Evolutionary conservation across 1,139 yeast genomes (phyloP), one percentile per base, ranked within the genome.

Genomic region (Geotrichum bryndzae): DNA sequence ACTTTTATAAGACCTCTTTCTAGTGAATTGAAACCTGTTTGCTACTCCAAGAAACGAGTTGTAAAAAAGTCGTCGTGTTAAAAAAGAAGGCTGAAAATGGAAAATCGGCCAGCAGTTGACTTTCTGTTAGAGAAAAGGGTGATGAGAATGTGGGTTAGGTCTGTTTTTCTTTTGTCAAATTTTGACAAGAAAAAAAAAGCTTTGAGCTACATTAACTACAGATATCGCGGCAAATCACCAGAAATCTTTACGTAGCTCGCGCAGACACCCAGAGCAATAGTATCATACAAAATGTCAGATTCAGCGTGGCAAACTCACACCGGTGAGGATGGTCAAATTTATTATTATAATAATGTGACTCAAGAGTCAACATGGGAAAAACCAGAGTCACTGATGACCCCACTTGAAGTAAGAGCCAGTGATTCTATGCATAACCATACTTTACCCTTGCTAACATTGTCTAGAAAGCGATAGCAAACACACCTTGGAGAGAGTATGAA

Each of bases 351-450:
- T 67, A 64, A 82, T 0, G 79, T 71, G 50, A 87, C 95, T 0
- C 82, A 84, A 60, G 85, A 85, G 68, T 86, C 96, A 0, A 83
- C 86, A 56, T 91, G 97, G 96, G 89, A 87, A 8, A 83, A 85
- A 66, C 97, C 97, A 0, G 83, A 77, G 35, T 85, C 77, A 58
- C 70, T 81, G 46, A 73, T 70, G 63, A 74, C 79, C 3, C 69
- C 67, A 15, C 56, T 62, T 23, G 64, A 62, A 22, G 62, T 60
- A 53, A 48, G 62, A 53, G 29, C 33, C 51, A 60, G n/a, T 50
- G 29, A 13, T 15, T 15, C 18, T 33, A 41, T 18, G 18, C 38
- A n/a, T 5, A 31, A 31, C 18, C 3, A 10, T 45, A 33, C 4
- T 46, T 25, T 35, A 3, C 33, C 52, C 2, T 41, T 50, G 7